These are phyloP conservation scores for Xylariales sp. DNA, from an alignment of 2,329 filamentous ascomycete genomes.

Conservation along the genomic window DNA sequence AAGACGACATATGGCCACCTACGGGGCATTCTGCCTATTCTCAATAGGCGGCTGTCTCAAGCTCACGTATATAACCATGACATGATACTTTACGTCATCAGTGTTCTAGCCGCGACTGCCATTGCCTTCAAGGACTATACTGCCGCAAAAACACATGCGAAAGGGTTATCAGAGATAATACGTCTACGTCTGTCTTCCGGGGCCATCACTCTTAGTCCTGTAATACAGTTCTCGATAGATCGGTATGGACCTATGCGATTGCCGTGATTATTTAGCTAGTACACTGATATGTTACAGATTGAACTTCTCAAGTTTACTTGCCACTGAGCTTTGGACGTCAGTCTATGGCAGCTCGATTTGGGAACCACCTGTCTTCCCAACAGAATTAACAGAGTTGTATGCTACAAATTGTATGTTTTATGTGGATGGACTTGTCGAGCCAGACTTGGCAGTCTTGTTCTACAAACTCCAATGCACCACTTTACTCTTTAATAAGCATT, in stretches of 20 bases:
- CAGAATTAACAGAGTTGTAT: not conserved
- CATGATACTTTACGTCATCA: not conserved
- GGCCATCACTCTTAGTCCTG: not conserved
- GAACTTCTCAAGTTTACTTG: slow-evolving; percentile 4
- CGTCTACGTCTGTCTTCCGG: not conserved
- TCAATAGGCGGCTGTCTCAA: not conserved
- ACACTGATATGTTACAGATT: not conserved
- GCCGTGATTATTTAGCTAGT: not conserved
- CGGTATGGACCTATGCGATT: not conserved
- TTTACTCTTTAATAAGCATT: slow-evolving; percentile 3
- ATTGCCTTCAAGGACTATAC: not conserved
- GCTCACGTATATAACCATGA: not conserved
- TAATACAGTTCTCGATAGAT: slow-evolving; percentile 2
- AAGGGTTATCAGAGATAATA: not conserved
- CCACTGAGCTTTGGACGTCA: slow-evolving; percentile 2
- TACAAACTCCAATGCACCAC: slow-evolving; percentile 1
- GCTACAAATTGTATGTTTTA: not conserved
- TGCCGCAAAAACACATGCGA: not conserved
- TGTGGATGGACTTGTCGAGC: not conserved
- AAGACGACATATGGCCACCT: not conserved
- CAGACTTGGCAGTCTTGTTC: not conserved
- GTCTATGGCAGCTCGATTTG: slow-evolving; percentile 1
- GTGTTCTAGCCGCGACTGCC: not conserved
- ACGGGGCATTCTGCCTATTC: not conserved
- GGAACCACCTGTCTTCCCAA: not conserved